Conservation (phyloP, 73 alveolate genomes). For the Paramecium octaurelia region DNA sequence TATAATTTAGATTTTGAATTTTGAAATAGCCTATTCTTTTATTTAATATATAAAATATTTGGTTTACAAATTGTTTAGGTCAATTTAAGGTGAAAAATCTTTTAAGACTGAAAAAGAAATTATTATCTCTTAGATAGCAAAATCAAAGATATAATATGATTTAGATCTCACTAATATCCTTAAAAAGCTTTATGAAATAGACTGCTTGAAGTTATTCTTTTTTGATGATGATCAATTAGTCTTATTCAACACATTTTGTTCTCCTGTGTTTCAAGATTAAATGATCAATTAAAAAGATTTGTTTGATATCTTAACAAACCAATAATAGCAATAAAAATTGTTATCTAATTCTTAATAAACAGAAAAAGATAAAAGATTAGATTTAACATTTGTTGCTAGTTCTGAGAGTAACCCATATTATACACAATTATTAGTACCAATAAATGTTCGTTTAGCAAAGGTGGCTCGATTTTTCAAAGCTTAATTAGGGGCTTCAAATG, state of each 20-base stretch:
- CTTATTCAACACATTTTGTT: slow-evolving; percentile 10
- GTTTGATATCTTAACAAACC: neutral
- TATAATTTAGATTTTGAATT: neutral
- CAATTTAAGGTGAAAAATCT: neutral
- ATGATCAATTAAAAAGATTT: neutral
- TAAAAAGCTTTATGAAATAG: slow-evolving; percentile 17
- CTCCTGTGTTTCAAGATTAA: neutral
- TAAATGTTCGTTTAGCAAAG: slow-evolving; percentile 2
- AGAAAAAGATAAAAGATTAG: neutral
- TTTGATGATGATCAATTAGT: slow-evolving; percentile 34
- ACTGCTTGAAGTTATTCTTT: neutral
- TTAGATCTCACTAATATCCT: slow-evolving; percentile 23
- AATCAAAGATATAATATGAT: slow-evolving; percentile 13
- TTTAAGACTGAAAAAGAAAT: neutral
- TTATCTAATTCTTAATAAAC: neutral
- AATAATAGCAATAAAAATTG: neutral
- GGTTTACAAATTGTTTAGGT: neutral
- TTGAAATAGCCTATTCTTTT: neutral
- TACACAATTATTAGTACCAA: neutral
- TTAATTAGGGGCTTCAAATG: slow-evolving; percentile 17
- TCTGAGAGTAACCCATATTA: neutral
- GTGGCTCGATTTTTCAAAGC: slow-evolving; percentile 33
- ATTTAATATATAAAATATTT: neutral
- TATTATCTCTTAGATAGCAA: slow-evolving; percentile 9
- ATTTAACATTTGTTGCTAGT: neutral